Base-by-base conservation (phyloP, 352 stramenopile species). In the Phytophthora fragariae region DNA sequence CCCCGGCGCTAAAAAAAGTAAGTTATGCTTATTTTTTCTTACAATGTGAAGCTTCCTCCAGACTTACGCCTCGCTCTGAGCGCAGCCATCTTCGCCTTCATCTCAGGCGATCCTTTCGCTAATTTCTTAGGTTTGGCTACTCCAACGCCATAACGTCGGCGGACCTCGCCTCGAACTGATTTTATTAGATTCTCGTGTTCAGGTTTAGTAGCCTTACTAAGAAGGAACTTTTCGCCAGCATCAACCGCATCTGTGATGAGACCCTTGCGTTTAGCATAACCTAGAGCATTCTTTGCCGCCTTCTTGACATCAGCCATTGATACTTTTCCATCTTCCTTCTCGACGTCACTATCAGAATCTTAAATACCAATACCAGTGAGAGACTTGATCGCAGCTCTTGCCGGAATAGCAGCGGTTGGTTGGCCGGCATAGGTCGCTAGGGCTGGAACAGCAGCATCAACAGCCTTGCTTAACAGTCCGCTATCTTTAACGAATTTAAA, bases 401-500 rank as follows among this genome's bases (percentile, higher is more conserved):
- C n/a, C n/a, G 3, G 19, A 9, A 55, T 55, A 21, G 19, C 49
- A 17, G n/a, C 49, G 14, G n/a, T 29, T 14, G 49, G 19, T 31
- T 31, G 21, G 10, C 50, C 50, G 9, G 24, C 10, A 31, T 17
- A 31, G 19, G 21, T 56, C 2, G 21, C 24, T 35, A 56, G n/a
- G n/a, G 21, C 50, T 2, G 50, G 50, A 8, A 56, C 50, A 19
- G 50, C 50, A 9, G 21, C 50, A 33, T 56, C 21, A 0, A 56
- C 21, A 21, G 21, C 24, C 24, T 56, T 56, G 24, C 50, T 56
- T 21, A 65, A 35, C 5, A 65, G 31, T 21, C 15, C 39, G 6
- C 14, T 21, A 4, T 57, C 46, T 37, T 49, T 65, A 11, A 14
- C 57, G 15, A 65, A 49, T 11, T 65, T 65, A 6, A 52, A 65